Percentiles rank a stretch among this genome's conserved stretches.
phyloP scores from a whole-genome alignment of 768 basidiomycete genomes.

The Boletus sp. region DNA sequence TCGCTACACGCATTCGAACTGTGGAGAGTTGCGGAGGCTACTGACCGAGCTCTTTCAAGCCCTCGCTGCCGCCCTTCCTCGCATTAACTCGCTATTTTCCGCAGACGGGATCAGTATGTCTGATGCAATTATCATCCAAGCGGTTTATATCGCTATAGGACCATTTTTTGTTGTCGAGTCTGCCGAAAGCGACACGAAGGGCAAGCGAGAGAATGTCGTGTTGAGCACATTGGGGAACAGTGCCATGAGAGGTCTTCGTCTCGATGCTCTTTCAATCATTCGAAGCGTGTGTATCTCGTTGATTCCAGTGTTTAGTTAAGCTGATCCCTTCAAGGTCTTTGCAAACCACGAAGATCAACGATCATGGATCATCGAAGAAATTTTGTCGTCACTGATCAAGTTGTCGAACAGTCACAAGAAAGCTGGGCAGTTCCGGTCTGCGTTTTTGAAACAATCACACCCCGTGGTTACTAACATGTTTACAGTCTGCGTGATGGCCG shows the following conservation, averaged over 20 bases:
- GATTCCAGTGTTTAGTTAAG: background rate
- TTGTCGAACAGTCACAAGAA: conserved; percentile 87
- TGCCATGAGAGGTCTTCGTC: conserved; percentile 76
- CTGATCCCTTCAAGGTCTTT: conserved; percentile 63
- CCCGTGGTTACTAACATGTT: background rate
- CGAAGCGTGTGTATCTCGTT: conserved; percentile 61
- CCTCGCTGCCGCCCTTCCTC: conserved; percentile 66
- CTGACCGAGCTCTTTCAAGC: conserved; percentile 73
- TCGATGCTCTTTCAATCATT: conserved; percentile 81
- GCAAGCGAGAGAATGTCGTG: conserved; percentile 55
- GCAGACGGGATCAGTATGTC: conserved; percentile 72
- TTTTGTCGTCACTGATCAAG: conserved; percentile 85
- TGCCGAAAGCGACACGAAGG: conserved; percentile 53
- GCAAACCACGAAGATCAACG: conserved; percentile 89
- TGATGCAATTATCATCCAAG: conserved; percentile 87
- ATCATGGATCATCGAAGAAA: conserved; percentile 98
- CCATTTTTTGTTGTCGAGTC: conserved; percentile 90
- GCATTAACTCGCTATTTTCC: conserved; percentile 71
- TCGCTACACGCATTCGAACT: conserved; percentile 37
- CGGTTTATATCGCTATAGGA: conserved; percentile 90
- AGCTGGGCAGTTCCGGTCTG: conserved; percentile 84
- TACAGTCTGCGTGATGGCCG: conserved; percentile 85
- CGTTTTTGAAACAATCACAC: background rate
- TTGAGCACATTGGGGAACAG: conserved; percentile 70
- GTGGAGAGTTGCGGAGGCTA: conserved; percentile 42